A percentile compares a stretch with the other conserved stretches of the same genome.
These are phyloP conservation scores for Carex myosuroides DNA, from an alignment of 176 grass and related monocot species.

Conservation along the genomic window DNA sequence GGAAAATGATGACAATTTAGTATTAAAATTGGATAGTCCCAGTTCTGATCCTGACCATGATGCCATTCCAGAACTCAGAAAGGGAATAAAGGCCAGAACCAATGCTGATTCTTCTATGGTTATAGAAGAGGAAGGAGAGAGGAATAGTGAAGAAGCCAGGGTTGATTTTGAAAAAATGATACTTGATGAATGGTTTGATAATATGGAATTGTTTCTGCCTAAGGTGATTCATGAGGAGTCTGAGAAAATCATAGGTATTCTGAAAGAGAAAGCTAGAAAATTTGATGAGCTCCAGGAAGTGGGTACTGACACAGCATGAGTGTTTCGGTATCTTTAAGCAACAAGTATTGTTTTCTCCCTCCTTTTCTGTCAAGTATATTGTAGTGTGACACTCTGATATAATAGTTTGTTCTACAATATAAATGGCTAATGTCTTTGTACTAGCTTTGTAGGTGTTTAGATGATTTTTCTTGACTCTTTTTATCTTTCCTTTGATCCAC, in stretches of 20 bases:
- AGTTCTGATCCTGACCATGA: not conserved
- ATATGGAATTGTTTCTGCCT: constrained; percentile 42
- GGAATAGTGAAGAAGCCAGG: constrained; percentile 6
- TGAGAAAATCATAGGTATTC: constrained; percentile 33
- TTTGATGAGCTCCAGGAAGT: constrained; percentile 35
- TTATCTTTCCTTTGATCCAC: not conserved
- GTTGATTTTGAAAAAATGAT: constrained; percentile 64
- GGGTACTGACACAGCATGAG: not conserved
- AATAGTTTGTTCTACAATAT: not conserved
- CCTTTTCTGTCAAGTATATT: not conserved
- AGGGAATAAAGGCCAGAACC: constrained; percentile 1
- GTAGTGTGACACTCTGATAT: not conserved
- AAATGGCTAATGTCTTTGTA: not conserved
- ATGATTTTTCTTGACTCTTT: not conserved
- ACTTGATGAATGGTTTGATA: constrained; percentile 63
- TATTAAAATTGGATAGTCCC: constrained; percentile 12
- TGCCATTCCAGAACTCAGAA: not conserved
- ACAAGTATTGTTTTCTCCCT: not conserved
- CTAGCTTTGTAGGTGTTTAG: not conserved
- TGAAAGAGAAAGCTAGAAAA: constrained; percentile 33
- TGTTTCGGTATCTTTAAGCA: not conserved
- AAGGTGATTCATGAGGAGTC: constrained; percentile 39
- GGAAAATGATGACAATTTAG: constrained; percentile 10
- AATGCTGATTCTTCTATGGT: not conserved
- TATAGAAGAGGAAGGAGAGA: constrained; percentile 5